These are phyloP conservation scores for Avicennia marina DNA, from an alignment of 257 asterid species.

Conservation along the genomic window DNA sequence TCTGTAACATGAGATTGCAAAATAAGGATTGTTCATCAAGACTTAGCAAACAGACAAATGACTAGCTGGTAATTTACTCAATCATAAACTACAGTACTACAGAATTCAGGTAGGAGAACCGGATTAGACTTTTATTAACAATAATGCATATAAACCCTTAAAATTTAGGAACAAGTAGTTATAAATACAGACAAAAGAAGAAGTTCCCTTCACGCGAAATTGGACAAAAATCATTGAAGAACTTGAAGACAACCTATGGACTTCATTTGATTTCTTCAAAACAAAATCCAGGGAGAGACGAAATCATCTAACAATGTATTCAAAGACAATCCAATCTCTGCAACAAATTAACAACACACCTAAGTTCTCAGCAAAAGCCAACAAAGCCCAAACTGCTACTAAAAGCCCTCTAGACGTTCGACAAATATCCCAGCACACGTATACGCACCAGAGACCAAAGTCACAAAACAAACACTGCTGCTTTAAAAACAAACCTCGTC, in stretches of 20 bases:
- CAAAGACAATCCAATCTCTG: neutral
- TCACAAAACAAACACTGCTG: neutral
- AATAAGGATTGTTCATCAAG: neutral
- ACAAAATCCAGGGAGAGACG: neutral
- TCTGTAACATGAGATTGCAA: slow-evolving; percentile 27
- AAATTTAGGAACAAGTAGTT: too few relatives aligned
- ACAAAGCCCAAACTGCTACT: too few relatives aligned
- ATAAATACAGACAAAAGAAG: too few relatives aligned
- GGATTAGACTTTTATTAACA: neutral
- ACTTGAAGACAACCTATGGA: neutral
- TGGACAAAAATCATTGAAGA: neutral
- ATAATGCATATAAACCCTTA: too few relatives aligned
- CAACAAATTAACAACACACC: neutral
- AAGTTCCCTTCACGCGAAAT: too few relatives aligned
- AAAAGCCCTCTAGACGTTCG: too few relatives aligned
- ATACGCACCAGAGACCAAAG: neutral
- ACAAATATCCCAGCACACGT: neutral
- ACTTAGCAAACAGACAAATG: neutral
- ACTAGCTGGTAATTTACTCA: neutral
- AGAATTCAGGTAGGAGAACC: too few relatives aligned
- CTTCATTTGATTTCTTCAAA: neutral
- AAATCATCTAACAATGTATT: neutral
- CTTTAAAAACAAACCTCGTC: slow-evolving; percentile 54
- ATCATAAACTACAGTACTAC: neutral
- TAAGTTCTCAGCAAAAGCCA: too few relatives aligned